Percentiles rank a stretch among this genome's conserved stretches.
Conservation (phyloP, 2,329 filamentous ascomycete species). For the Calonectria honghensis region DNA sequence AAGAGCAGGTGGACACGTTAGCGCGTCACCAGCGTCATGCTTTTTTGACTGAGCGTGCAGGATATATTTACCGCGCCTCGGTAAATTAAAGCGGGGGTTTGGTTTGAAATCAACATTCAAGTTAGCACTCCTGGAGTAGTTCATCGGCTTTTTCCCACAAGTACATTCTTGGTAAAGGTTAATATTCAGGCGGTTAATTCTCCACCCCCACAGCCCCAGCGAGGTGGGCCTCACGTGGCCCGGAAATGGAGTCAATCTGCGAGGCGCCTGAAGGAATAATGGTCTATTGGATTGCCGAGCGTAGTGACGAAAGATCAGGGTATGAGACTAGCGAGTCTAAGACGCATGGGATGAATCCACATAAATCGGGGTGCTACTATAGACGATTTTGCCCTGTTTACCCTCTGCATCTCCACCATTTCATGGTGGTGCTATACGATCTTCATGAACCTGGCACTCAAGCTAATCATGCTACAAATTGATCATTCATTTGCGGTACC, state of each 20-base stretch:
- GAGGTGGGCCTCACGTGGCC: background rate
- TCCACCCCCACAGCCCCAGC: background rate
- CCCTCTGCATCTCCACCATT: no score
- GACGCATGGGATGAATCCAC: no score
- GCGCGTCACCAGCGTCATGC: background rate
- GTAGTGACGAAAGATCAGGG: no score
- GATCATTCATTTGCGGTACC: background rate
- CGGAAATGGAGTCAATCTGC: background rate
- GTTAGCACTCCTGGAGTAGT: background rate
- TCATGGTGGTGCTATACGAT: no score
- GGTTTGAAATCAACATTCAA: background rate
- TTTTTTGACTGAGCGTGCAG: background rate
- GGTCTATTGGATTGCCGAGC: no score
- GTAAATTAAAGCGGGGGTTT: background rate
- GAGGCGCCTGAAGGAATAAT: no score
- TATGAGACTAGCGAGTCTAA: no score
- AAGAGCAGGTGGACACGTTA: background rate
- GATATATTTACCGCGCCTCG: constrained; percentile 10
- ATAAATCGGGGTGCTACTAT: no score
- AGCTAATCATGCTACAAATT: no score
- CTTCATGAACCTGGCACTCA: no score
- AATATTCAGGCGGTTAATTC: background rate
- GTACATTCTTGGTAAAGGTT: background rate
- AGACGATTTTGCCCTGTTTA: no score
- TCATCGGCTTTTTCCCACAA: constrained; percentile 17